Conservation (phyloP, 495 filamentous ascomycete species). For the Daldinia decipiens region DNA sequence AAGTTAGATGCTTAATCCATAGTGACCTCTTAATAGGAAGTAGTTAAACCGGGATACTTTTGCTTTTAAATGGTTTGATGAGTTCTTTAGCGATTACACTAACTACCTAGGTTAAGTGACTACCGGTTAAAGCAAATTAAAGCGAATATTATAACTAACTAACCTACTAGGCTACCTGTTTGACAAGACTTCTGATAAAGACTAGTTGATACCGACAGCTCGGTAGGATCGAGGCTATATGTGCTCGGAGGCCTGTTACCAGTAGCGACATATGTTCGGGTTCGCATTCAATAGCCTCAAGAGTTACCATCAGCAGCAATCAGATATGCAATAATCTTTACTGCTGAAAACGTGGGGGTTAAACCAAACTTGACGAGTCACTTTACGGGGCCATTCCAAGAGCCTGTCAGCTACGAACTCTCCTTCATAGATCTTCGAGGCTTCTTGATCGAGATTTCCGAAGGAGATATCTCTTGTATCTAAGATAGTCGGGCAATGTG, state of each 20-base stretch:
- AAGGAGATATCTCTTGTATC: not conserved
- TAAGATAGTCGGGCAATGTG: slow-evolving; percentile 23
- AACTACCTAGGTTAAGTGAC: not conserved
- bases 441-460: not conserved
- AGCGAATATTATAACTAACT: not conserved
- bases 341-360: slow-evolving; percentile 6
- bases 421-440: not conserved
- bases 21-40: no score
- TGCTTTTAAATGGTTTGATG: not conserved
- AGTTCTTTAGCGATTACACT: slow-evolving; percentile 1
- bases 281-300: slow-evolving; percentile 3
- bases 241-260: not conserved
- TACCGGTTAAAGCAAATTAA: not conserved
- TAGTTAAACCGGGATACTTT: not conserved
- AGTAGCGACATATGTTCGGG: not conserved
- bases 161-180: no score
- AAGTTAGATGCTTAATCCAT: not conserved
- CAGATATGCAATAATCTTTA: not conserved
- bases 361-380: not conserved
- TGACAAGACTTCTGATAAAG: not conserved
- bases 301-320: not conserved
- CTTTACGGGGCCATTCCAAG: not conserved
- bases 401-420: not conserved
- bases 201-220: not conserved
- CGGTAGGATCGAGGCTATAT: not conserved